phyloP scores from a whole-genome alignment of 306 rosid genomes.

The Cucurbita maxima region DNA sequence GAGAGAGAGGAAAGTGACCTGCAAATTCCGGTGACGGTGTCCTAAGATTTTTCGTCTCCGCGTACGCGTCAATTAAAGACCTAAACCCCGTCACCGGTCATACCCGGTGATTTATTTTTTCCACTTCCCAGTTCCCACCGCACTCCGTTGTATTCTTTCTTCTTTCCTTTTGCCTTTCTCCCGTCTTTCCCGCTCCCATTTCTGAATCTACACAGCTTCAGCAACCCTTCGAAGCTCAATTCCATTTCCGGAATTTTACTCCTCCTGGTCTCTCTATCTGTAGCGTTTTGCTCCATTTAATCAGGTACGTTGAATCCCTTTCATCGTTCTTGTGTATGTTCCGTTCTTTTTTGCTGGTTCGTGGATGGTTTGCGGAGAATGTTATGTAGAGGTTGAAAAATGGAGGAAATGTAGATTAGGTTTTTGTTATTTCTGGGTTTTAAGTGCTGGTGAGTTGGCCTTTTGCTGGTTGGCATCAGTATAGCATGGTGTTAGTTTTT shows the following conservation, averaged over 20 bases:
- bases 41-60: conserved; percentile 16
- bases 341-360: background rate
- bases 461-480: background rate
- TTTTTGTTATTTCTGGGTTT: background rate
- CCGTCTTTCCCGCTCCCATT: background rate
- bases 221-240: background rate
- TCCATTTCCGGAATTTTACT: background rate
- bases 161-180: background rate
- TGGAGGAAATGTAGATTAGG: background rate
- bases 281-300: background rate
- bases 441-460: background rate
- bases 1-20: background rate
- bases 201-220: background rate
- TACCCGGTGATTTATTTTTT: conserved; percentile 16
- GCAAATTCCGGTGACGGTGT: background rate
- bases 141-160: background rate
- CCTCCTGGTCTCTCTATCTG: background rate
- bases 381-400: background rate
- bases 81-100: background rate
- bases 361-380: background rate
- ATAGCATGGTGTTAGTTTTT: background rate
- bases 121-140: background rate
- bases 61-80: background rate
- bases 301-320: background rate
- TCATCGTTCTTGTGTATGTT: background rate